Evolutionary conservation across 176 grass and related monocot genomes (phyloP).

Genomic region (Luzula sylvatica): DNA sequence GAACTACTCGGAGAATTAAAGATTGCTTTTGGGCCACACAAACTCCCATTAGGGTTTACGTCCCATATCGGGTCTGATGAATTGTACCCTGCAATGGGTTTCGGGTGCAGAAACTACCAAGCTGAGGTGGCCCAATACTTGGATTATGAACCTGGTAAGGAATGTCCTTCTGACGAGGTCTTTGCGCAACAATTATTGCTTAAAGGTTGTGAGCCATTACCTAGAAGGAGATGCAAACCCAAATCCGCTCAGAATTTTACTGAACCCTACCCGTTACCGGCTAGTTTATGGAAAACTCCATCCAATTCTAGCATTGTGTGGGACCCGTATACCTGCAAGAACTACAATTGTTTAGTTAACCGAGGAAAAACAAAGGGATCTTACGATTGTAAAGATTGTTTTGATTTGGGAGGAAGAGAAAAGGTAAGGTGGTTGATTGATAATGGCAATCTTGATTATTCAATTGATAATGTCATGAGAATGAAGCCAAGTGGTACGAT

Average conservation of each 20-base stretch:
- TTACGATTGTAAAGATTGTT: slow-evolving; percentile 83
- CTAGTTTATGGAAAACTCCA: slow-evolving; percentile 63
- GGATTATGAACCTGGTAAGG: slow-evolving; percentile 35
- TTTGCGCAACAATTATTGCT: slow-evolving; percentile 45
- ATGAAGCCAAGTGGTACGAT: slow-evolving; percentile 29
- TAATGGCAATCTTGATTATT: slow-evolving; percentile 36
- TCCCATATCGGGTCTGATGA: slow-evolving; percentile 27
- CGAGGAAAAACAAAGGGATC: slow-evolving; percentile 34
- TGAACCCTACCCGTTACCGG: slow-evolving; percentile 35
- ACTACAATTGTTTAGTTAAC: slow-evolving; percentile 72
- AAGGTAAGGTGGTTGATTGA: slow-evolving; percentile 50
- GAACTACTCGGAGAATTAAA: slow-evolving; percentile 38
- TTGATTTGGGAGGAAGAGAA: slow-evolving; percentile 65
- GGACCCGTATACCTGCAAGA: slow-evolving; percentile 83
- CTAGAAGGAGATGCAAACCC: slow-evolving; percentile 53
- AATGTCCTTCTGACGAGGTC: slow-evolving; percentile 51
- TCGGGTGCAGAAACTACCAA: slow-evolving; percentile 27
- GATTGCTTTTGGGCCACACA: slow-evolving; percentile 31
- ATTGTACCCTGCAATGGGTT: slow-evolving; percentile 31
- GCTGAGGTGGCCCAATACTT: slow-evolving; percentile 30
- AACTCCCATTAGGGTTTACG: slow-evolving; percentile 32
- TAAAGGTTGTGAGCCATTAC: slow-evolving; percentile 77
- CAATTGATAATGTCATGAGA: slow-evolving; percentile 51
- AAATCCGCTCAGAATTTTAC: slow-evolving; percentile 37
- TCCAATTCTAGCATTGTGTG: slow-evolving; percentile 53